phyloP scores from a whole-genome alignment of 495 filamentous ascomycete genomes.

The Terfezia claveryi region DNA sequence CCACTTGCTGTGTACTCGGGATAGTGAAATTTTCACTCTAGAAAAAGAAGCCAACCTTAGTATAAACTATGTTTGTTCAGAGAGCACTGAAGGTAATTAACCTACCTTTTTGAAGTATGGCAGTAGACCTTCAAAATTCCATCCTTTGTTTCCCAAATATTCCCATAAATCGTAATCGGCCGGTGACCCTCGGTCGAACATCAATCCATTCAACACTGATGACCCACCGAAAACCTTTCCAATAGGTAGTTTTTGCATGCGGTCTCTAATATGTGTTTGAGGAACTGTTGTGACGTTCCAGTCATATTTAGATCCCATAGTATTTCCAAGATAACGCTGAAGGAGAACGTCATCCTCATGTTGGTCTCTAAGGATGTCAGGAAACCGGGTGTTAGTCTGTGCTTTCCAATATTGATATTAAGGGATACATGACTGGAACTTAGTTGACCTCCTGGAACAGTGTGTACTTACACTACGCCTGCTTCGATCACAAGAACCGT shows the following conservation, averaged over 20 bases:
- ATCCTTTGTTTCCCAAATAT: constrained; percentile 36
- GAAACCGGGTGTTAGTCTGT: constrained; percentile 11
- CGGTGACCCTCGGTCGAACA: constrained; percentile 24
- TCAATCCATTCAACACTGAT: constrained; percentile 28
- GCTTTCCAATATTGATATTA: constrained; percentile 1
- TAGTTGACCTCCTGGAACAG: background rate
- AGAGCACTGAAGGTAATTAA: background rate
- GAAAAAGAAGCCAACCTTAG: constrained; percentile 8
- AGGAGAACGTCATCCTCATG: constrained; percentile 2
- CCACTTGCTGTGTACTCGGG: constrained; percentile 19
- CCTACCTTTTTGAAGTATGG: constrained; percentile 34
- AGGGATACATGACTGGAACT: background rate
- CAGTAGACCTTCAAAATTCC: constrained; percentile 37
- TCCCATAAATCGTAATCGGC: constrained; percentile 38
- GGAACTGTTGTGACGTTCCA: constrained; percentile 17
- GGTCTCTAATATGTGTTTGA: too few species aligned
- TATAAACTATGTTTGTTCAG: background rate
- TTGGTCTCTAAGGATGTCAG: constrained; percentile 11
- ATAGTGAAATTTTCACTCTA: constrained; percentile 25
- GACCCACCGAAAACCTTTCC: constrained; percentile 24
- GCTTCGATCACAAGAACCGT: too few species aligned
- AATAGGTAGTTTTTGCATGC: too few species aligned
- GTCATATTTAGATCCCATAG: constrained; percentile 9
- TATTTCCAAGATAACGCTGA: constrained; percentile 9
- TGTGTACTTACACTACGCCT: background rate